Evolutionary conservation across 306 rosid genomes (phyloP), one percentile per base, ranked within the genome.

Genomic region (Canavalia ensiformis): DNA sequence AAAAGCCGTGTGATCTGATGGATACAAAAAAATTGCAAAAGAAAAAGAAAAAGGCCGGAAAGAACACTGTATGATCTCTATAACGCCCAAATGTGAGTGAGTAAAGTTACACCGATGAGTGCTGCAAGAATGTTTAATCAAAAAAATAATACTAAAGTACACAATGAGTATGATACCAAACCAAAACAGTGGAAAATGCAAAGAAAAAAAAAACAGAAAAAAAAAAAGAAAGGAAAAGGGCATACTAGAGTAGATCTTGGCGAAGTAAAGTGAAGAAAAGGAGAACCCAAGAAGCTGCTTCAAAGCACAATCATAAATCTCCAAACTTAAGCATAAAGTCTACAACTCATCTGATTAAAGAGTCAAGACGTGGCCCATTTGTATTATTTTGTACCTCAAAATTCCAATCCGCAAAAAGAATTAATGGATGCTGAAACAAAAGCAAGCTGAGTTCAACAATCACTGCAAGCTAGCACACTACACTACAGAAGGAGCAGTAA

Each of bases 201-300:
- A 67, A 35, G 76, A n/a, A 29, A 8, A 75, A 31, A 39, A 71
- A 54, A 30, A 11, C 64, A 31, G 68, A 29, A 8, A 75, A 31
- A 39, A 71, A 54, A 30, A 11, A 68, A 31, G 68, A 71, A 76
- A 64, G 83, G 37, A 65, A 85, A 88, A 87, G 88, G 87, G 86
- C 95, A 87, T 95, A 90, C 94, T 80, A 83, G 91, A 91, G 87
- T 86, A 88, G 98, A 95, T 92, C 98, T 92, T 84, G 87, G 88
- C 88, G 89, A 76, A 85, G 92, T 80, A 81, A 87, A 68, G 64
- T 79, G 81, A 85, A 86, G 94, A 59, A 86, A 86, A 89, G 75
- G 58, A 57, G 72, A 63, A 52, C 42, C 87, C 85, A 87, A 78
- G 42, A 88, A 87, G 59, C 83, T 44, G 81, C 70, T 68, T 83